These are phyloP conservation scores for Macadamia integrifolia DNA, from an alignment of 164 flowering plant species.

Conservation along the genomic window DNA sequence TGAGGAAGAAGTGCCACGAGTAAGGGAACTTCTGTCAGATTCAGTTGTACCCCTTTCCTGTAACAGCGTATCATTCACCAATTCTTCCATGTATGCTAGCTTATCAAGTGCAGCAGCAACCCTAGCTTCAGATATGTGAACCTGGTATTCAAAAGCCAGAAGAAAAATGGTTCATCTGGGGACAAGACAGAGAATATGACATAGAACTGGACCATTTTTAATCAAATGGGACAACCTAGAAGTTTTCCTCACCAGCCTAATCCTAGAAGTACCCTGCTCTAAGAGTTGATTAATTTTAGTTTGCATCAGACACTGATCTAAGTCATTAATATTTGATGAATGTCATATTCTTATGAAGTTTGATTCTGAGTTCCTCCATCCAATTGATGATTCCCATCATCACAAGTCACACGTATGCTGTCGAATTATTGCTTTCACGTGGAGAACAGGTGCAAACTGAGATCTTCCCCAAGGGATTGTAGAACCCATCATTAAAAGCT, in stretches of 20 bases:
- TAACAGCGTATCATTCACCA: constrained; percentile 79
- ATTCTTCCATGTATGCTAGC: constrained; percentile 88
- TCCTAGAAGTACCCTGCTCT: no score
- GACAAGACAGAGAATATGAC: not conserved
- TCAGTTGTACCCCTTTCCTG: constrained; percentile 50
- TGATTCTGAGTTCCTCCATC: no score
- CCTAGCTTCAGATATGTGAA: constrained; percentile 95
- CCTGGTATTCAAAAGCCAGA: constrained; percentile 40
- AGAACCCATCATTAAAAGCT: no score
- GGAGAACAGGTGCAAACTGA: no score
- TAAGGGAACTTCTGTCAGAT: constrained; percentile 24
- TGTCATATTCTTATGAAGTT: no score
- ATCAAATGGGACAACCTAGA: not conserved
- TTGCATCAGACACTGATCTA: no score
- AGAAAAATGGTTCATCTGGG: not conserved
- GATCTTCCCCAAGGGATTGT: no score
- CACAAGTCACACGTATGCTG: no score
- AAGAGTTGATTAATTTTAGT: no score
- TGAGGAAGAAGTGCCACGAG: constrained; percentile 55
- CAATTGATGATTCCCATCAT: no score
- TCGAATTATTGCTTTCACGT: no score
- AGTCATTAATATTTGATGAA: no score
- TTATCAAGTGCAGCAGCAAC: constrained; percentile 86
- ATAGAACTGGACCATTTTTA: not conserved
- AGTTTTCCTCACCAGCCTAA: not conserved